Percentiles rank a stretch among this genome's conserved stretches.
These are phyloP conservation scores for Trichoderma breve DNA, from an alignment of 2,329 filamentous ascomycete species.

Conservation along the genomic window DNA sequence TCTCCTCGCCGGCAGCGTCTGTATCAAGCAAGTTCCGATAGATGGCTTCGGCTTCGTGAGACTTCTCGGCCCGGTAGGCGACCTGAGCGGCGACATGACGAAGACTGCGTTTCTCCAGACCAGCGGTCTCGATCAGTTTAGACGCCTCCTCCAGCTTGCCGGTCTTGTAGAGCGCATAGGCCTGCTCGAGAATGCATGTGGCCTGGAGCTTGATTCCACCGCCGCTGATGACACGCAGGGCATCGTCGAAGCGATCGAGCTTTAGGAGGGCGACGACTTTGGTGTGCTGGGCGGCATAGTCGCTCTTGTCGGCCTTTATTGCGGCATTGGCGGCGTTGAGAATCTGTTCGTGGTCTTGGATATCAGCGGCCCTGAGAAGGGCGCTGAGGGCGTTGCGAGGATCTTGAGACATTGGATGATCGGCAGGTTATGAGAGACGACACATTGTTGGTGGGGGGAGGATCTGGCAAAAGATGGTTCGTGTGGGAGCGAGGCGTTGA, in stretches of 20 bases:
- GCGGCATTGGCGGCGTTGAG: slow-evolving; percentile 63
- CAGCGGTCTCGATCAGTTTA: slow-evolving; percentile 37
- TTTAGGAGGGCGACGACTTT: slow-evolving; percentile 74
- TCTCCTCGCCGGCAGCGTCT: slow-evolving; percentile 53
- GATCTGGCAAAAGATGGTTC: not conserved
- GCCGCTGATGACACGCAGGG: slow-evolving; percentile 64
- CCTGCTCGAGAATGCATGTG: slow-evolving; percentile 64
- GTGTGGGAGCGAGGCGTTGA: not conserved
- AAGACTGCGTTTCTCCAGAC: slow-evolving; percentile 36
- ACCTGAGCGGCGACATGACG: slow-evolving; percentile 62
- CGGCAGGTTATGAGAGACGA: not conserved
- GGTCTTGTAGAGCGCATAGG: slow-evolving; percentile 82
- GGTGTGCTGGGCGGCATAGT: slow-evolving; percentile 62
- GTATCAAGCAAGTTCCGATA: slow-evolving; percentile 59
- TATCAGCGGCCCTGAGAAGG: slow-evolving; percentile 53
- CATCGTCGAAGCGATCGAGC: slow-evolving; percentile 79
- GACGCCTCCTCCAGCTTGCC: slow-evolving; percentile 68
- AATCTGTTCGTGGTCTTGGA: slow-evolving; percentile 71
- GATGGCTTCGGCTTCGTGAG: slow-evolving; percentile 61
- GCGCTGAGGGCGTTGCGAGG: slow-evolving; percentile 51
- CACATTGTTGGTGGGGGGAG: slow-evolving; percentile 21
- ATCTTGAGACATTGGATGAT: slow-evolving; percentile 42
- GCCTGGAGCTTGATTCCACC: slow-evolving; percentile 60
- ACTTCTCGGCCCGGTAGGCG: slow-evolving; percentile 73
- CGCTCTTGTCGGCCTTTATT: slow-evolving; percentile 58